Evolutionary conservation across 1,284 basidiomycete species (phyloP).

Genomic region (Pseudozyma thailandica): DNA sequence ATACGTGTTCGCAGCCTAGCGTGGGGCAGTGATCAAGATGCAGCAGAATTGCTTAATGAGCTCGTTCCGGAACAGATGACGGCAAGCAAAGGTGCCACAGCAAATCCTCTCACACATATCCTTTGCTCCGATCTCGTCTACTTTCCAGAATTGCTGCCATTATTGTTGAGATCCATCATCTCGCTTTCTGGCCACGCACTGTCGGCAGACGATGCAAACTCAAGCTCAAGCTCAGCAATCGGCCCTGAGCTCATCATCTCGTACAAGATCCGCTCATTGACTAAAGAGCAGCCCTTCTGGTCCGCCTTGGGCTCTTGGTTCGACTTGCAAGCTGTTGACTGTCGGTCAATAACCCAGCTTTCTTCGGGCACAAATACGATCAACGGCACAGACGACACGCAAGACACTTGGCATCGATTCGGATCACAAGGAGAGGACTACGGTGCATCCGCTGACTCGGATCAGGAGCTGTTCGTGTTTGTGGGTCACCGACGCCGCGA

Average conservation of each 20-base stretch:
- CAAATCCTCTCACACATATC: conserved; percentile 52
- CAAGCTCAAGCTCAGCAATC: not conserved
- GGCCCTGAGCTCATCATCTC: conserved; percentile 62
- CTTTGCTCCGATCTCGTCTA: conserved; percentile 67
- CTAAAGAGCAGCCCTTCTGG: conserved; percentile 84
- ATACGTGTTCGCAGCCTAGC: conserved; percentile 47
- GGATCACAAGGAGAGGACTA: conserved; percentile 23
- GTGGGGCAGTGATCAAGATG: conserved; percentile 57
- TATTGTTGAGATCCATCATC: conserved; percentile 60
- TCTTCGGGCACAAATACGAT: not conserved
- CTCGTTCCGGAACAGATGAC: not conserved
- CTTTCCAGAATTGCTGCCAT: conserved; percentile 64
- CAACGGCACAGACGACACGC: not conserved
- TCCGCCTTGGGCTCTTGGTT: conserved; percentile 84
- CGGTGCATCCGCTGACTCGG: conserved; percentile 28
- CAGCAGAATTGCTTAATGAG: conserved; percentile 20
- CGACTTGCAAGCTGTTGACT: conserved; percentile 74
- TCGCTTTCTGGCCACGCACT: conserved; percentile 35
- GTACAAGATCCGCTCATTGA: conserved; percentile 79
- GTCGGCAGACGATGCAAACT: not conserved
- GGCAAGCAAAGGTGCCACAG: not conserved
- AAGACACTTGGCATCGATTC: conserved; percentile 30
- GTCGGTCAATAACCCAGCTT: conserved; percentile 12
- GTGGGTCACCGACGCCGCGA: conserved; percentile 46
- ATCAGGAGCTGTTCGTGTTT: conserved; percentile 58